Percentiles rank a stretch among this genome's conserved stretches.
These are phyloP conservation scores for Berkeleyomyces rouxiae DNA, from an alignment of 2,329 filamentous ascomycete species.

Conservation along the genomic window DNA sequence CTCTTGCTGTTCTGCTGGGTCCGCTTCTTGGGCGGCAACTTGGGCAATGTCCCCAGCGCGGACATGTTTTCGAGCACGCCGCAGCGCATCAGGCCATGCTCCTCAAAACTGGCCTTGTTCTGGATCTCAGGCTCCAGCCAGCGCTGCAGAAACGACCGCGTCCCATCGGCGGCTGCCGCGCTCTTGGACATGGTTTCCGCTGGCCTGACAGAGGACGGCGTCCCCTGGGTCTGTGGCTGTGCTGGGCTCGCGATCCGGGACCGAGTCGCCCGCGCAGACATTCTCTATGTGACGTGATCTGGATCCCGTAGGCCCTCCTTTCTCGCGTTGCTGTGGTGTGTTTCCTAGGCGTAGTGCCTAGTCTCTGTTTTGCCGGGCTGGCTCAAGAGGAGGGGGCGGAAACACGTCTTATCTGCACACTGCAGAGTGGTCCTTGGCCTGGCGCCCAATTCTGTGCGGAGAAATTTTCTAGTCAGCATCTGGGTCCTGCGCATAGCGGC, in stretches of 20 bases:
- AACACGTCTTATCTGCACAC: not conserved
- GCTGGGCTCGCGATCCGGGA: slow-evolving; percentile 9
- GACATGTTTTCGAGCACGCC: slow-evolving; percentile 75
- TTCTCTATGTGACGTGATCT: slow-evolving; percentile 17
- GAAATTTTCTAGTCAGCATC: not conserved
- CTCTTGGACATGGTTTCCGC: slow-evolving; percentile 23
- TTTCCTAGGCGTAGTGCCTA: not conserved
- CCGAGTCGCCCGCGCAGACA: slow-evolving; percentile 11
- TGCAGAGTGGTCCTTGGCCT: not conserved
- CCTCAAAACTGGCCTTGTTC: slow-evolving; percentile 57
- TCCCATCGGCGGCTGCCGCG: slow-evolving; percentile 21
- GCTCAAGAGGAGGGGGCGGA: not conserved
- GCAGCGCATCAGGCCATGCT: slow-evolving; percentile 54
- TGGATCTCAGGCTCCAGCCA: slow-evolving; percentile 44
- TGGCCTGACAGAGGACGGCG: slow-evolving; percentile 12
- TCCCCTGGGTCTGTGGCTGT: not conserved
- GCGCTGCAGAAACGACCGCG: slow-evolving; percentile 34
- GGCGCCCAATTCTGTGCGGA: not conserved
- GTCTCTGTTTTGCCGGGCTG: not conserved
- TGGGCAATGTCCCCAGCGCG: slow-evolving; percentile 58
- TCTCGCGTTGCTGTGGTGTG: slow-evolving; percentile 9
- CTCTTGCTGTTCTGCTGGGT: not conserved
- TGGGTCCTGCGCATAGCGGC: not conserved
- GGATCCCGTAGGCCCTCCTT: slow-evolving; percentile 13
- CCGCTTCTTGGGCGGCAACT: slow-evolving; percentile 22